Base-by-base conservation (phyloP, 805 yeast species). In the Schizosaccharomyces cryophilus region DNA sequence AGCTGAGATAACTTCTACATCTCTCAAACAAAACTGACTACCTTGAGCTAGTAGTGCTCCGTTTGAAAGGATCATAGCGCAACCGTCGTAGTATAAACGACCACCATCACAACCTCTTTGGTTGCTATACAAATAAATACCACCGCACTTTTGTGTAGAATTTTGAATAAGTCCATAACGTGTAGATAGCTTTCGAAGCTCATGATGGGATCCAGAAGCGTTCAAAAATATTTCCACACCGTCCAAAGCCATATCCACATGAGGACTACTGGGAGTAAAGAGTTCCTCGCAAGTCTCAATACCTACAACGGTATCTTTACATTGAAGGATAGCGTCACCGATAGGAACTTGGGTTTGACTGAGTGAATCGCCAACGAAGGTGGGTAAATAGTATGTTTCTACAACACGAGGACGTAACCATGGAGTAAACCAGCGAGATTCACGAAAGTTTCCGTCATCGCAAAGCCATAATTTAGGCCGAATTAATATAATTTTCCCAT, bases 81-180 rank as follows among this genome's bases (percentile, higher is more conserved):
- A 87, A 0, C 99, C 99, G 70, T 93, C 99, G 69, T 93, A 93
- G 72, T 93, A 93, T 55, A 93, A 73, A 62, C 99, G 77, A 69
- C 94, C 99, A 66, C 99, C 99, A 70, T 93, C 99, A 71, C 99
- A 93, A 2, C 99, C 99, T 65, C 85, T 82, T 73, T 94, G 99
- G 72, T 93, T 93, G 19, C 97, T 80, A 67, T 93, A 93, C 59
- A 93, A 74, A 67, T 93, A 93, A 31, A 93, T 80, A 42, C 99
- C 99, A 61, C 99, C 99, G 69, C 96, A 89, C 72, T 93, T 88
- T 61, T 87, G 79, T 1, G 97, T 89, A 1, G 98, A 97, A 69
- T 87, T 95, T 17, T 82, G 79, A 66, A 93, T 93, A 68, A 93
- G 76, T 62, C 84, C 79, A 74, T 93, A 75, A 67, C 99, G 79